phyloP scores from a whole-genome alignment of 768 basidiomycete genomes.

The Suillus luteus region DNA sequence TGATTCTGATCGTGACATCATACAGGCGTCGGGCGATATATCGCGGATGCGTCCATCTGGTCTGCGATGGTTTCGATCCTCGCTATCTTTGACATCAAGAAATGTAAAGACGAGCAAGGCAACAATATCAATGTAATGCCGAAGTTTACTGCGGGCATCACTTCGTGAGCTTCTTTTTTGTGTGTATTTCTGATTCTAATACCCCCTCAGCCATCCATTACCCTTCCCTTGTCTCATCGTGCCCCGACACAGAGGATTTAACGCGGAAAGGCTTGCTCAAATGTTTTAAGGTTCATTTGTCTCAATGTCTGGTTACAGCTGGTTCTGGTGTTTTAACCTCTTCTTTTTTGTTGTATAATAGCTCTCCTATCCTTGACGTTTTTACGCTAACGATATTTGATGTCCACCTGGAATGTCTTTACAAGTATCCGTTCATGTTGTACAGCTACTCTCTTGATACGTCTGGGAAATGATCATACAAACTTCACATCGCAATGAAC shows the following conservation, averaged over 20 bases:
- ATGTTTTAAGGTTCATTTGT: conserved; percentile 19
- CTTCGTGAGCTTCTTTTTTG: conserved; percentile 24
- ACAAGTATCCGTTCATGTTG: neutral
- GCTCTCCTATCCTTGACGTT: neutral
- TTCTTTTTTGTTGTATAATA: neutral
- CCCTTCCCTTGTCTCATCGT: conserved; percentile 28
- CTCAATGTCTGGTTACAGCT: neutral
- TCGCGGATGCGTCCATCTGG: conserved; percentile 45
- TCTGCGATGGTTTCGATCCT: conserved; percentile 37
- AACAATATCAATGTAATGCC: conserved; percentile 26
- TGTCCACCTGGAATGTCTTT: neutral
- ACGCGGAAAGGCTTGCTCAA: conserved; percentile 20
- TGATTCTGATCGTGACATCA: neutral
- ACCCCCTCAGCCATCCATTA: conserved; percentile 23
- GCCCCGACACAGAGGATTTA: conserved; percentile 26
- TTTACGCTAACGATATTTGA: neutral
- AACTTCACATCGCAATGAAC: neutral
- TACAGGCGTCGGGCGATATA: conserved; percentile 42
- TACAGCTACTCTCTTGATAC: neutral
- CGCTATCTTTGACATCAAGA: conserved; percentile 37
- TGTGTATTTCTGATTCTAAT: conserved; percentile 6
- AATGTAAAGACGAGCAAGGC: conserved; percentile 28
- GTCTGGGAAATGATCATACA: neutral
- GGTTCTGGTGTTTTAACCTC: neutral
- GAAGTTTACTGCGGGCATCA: conserved; percentile 26